Evolutionary conservation across 2,329 filamentous ascomycete species (phyloP), one percentile per base, ranked within the genome.

Genomic region (Aureobasidium sp.): DNA sequence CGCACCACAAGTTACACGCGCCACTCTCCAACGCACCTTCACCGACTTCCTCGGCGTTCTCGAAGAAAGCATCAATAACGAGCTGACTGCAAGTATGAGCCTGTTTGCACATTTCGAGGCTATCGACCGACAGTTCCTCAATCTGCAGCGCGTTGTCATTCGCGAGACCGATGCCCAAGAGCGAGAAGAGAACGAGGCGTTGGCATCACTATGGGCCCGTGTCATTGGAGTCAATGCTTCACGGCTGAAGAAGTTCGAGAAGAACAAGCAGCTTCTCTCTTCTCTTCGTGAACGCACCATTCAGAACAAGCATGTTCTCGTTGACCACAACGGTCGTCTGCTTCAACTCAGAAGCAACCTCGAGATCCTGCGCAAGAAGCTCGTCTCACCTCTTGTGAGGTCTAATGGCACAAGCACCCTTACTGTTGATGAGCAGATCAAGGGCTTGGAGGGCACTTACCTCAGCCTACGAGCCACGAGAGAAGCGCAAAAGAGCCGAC

Each of bases 91-190:
- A 75, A 89, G 87, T 44, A 84, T 92, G 1, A 84, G 86, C 1
- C 84, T 97, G 15, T 96, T 96, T 73, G 84, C 84, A 3, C 85
- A 96, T n/a, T 97, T 97, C 74, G 92, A 96, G 73, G 84, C 87
- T 63, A 92, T 97, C 68, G 93, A 97, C 76, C 84, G 86, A 59
- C 91, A 96, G 73, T 96, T 97, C 75, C 82, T 92, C 65, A 95
- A 94, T 72, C 82, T 97, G 0, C 90, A 90, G 66, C 87, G 92
- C 64, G 89, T 86, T 5, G 92, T 96, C 10, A 87, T 90, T 61
- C 89, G 91, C 69, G 92, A 97, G 76, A 85, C 87, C 24, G 87
- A 89, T 65, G 83, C 84, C 6, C 91, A 97, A 71, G 90, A 96
- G 66, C 86, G 87, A 46, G 80, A 86, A 34, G 89, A 95, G 72